Evolutionary conservation across 2,329 filamentous ascomycete species (phyloP).

Genomic region (Claviceps sp.): DNA sequence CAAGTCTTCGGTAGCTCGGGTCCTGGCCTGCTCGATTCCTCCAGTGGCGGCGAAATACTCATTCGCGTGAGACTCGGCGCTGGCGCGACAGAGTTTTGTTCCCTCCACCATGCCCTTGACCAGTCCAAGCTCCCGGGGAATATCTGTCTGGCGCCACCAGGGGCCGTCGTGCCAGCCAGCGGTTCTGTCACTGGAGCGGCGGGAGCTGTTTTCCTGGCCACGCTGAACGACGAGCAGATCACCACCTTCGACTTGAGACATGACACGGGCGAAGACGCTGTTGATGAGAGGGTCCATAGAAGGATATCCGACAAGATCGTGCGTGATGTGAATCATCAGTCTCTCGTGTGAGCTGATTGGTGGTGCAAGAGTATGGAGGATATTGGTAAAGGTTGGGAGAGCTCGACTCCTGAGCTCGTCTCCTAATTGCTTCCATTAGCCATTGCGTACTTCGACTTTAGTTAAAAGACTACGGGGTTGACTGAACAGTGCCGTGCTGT

Average conservation of each 20-base stretch:
- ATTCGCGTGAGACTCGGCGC: slow-evolving; percentile 72
- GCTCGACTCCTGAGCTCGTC: slow-evolving; percentile 78
- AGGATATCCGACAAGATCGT: slow-evolving; percentile 89
- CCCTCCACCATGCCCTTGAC: slow-evolving; percentile 75
- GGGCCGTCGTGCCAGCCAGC: slow-evolving; percentile 85
- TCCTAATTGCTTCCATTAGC: slow-evolving; percentile 36
- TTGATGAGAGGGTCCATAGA: slow-evolving; percentile 89
- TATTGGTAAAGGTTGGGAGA: slow-evolving; percentile 85
- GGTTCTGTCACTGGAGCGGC: slow-evolving; percentile 43
- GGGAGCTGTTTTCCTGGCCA: slow-evolving; percentile 68
- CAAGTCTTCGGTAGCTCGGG: slow-evolving; percentile 63
- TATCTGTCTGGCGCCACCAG: slow-evolving; percentile 73
- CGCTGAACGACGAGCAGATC: slow-evolving; percentile 90
- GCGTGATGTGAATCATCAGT: slow-evolving; percentile 91
- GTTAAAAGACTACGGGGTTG: background rate
- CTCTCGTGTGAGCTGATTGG: slow-evolving; percentile 95
- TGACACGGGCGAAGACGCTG: slow-evolving; percentile 82
- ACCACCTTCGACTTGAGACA: slow-evolving; percentile 97
- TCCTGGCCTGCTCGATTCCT: slow-evolving; percentile 67
- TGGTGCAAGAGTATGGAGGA: slow-evolving; percentile 88
- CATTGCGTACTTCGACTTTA: background rate
- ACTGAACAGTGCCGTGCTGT: too few species aligned
- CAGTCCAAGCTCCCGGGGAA: slow-evolving; percentile 61
- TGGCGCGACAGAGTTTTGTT: slow-evolving; percentile 80
- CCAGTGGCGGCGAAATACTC: slow-evolving; percentile 74